Percentiles rank a stretch among this genome's conserved stretches.
These are phyloP conservation scores for Pseudocercospora ulei DNA, from an alignment of 2,329 filamentous ascomycete species.

Conservation along the genomic window DNA sequence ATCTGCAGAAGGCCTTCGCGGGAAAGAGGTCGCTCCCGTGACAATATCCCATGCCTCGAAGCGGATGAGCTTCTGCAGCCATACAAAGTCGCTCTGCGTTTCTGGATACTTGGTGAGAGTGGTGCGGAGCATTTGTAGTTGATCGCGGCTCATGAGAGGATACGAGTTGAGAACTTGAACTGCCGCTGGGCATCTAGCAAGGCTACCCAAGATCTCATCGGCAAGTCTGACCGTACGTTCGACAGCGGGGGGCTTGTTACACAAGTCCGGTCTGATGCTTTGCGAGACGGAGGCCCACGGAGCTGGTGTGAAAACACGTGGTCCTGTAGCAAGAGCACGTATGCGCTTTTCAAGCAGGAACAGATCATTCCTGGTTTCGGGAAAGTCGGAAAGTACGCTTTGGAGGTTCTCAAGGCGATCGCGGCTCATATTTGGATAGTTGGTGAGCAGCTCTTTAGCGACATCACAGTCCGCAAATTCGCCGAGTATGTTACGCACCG, in stretches of 20 bases:
- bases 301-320: background rate
- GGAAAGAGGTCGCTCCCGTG: background rate
- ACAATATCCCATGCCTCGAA: constrained; percentile 3
- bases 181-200: constrained; percentile 8
- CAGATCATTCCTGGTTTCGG: constrained; percentile 1
- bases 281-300: background rate
- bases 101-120: constrained; percentile 9
- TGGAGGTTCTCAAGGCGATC: constrained; percentile 4
- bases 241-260: background rate
- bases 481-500: background rate
- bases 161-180: constrained; percentile 6
- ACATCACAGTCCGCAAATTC: constrained; percentile 1
- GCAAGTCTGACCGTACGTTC: constrained; percentile 4
- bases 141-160: constrained; percentile 4
- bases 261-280: background rate
- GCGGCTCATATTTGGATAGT: constrained; percentile 4
- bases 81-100: constrained; percentile 5
- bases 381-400: constrained; percentile 1
- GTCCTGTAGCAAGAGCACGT: background rate
- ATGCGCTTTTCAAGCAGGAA: constrained; percentile 6
- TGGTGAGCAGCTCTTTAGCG: background rate
- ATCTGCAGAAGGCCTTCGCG: constrained; percentile 1
- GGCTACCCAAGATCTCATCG: constrained; percentile 11
- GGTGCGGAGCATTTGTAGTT: constrained; percentile 2
- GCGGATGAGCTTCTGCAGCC: constrained; percentile 4